Evolutionary conservation across 495 filamentous ascomycete species (phyloP).

Genomic region (Penicillium canescens): DNA sequence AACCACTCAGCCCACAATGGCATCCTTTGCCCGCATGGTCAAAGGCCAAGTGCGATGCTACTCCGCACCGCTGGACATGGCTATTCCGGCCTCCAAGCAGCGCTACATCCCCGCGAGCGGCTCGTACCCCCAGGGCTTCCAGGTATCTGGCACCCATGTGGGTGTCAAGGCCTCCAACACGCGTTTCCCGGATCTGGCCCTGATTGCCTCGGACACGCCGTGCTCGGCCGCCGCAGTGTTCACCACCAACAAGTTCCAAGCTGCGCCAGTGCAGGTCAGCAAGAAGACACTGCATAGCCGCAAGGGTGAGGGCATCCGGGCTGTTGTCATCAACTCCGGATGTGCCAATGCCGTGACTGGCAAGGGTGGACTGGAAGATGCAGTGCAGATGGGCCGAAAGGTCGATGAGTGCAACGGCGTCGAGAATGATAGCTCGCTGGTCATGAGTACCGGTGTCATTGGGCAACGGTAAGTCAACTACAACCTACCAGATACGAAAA

Average conservation of each 20-base stretch:
- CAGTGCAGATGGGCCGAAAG: conserved; percentile 73
- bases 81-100: conserved; percentile 71
- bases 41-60: conserved; percentile 54
- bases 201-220: conserved; percentile 83
- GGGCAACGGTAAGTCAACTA: conserved; percentile 68
- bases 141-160: conserved; percentile 82
- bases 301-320: conserved; percentile 68
- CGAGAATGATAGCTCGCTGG: conserved; percentile 68
- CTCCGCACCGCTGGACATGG: conserved; percentile 60
- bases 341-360: conserved; percentile 98
- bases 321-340: conserved; percentile 91
- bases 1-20: conserved; percentile 35
- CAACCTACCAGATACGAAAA: neutral
- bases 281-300: conserved; percentile 65
- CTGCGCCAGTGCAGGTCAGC: conserved; percentile 87
- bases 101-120: conserved; percentile 87
- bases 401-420: conserved; percentile 71
- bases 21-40: conserved; percentile 40
- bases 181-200: conserved; percentile 81
- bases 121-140: conserved; percentile 87
- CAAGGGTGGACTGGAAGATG: conserved; percentile 87
- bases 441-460: conserved; percentile 99
- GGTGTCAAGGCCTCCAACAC: conserved; percentile 93
- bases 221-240: conserved; percentile 94
- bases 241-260: conserved; percentile 98